phyloP scores from a whole-genome alignment of 2,329 filamentous ascomycete genomes.

The Trichoderma pleuroti region DNA sequence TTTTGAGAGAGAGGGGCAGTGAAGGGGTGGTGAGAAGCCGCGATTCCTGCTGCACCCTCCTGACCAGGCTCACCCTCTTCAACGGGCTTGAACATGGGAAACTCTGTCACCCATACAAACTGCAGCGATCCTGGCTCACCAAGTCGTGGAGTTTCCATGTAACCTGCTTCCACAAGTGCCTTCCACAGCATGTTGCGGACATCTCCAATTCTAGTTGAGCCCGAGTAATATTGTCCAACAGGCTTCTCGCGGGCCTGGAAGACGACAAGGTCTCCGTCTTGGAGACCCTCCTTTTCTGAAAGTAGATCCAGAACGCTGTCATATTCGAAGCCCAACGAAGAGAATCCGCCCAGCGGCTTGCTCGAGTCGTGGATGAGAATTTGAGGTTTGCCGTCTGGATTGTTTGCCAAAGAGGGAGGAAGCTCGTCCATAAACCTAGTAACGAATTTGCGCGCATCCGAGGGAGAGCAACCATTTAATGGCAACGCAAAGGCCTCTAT shows the following conservation, averaged over 20 bases:
- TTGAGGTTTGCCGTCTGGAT: constrained; percentile 73
- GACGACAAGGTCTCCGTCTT: constrained; percentile 70
- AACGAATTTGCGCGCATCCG: constrained; percentile 60
- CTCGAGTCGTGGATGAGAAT: constrained; percentile 71
- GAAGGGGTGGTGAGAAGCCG: constrained; percentile 92
- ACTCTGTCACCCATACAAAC: constrained; percentile 84
- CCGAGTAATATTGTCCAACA: constrained; percentile 52
- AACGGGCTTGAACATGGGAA: constrained; percentile 84
- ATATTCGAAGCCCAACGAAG: constrained; percentile 65
- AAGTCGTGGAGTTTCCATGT: constrained; percentile 45
- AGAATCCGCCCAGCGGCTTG: constrained; percentile 72
- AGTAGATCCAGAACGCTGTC: constrained; percentile 50
- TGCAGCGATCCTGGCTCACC: constrained; percentile 46
- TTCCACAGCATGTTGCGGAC: constrained; percentile 69
- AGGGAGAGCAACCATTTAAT: constrained; percentile 49
- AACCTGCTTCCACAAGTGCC: constrained; percentile 59
- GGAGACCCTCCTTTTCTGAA: constrained; percentile 42
- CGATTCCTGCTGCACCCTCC: constrained; percentile 74
- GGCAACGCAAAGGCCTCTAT: constrained; percentile 73
- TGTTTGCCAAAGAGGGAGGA: constrained; percentile 59
- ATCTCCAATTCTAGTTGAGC: constrained; percentile 69
- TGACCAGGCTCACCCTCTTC: constrained; percentile 67
- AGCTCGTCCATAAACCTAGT: constrained; percentile 64
- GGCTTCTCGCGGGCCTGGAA: constrained; percentile 71
- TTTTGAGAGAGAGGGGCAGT: constrained; percentile 72